Evolutionary conservation across 2,329 filamentous ascomycete genomes (phyloP), one percentile per base, ranked within the genome.

Genomic region (Biscogniauxia sp.): DNA sequence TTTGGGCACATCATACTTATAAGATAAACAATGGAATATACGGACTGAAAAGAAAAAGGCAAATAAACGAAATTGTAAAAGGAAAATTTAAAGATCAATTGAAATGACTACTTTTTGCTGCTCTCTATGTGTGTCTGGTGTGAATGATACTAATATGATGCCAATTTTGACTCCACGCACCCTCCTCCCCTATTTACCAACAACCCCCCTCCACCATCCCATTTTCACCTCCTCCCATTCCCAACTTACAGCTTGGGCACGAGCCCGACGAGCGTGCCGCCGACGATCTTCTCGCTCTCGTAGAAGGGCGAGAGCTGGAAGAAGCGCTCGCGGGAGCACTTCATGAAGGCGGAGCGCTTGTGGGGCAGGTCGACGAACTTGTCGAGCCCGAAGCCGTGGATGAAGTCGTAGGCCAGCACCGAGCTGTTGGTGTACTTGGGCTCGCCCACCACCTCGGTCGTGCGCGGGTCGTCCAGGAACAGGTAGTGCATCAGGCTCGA

Each of bases 321-420:
- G 78, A 90, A 91, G 59, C 87, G 80, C 72, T 88, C 86, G 7
- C 88, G 78, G 55, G 84, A 84, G 68, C 88, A 88, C 61, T 81
- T 79, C 71, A 90, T 82, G 62, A 90, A 82, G 1, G 86, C 88
- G 59, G 87, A 88, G 26, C 89, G 82, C 79, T 92, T 91, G 68
- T 91, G 85, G 4, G 88, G 87, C 63, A 92, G 75, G 66, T 92
- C 89, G 63, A 91, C 84, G 62, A 90, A 85, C 75, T 90, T 90
- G 67, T 90, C 86, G 45, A 92, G 79, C 6, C 86, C 85, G 68
- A 92, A 88, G 1, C 90, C 90, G 68, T 91, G 88, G 55, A 88
- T 85, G 57, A 91, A 83, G 68, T 93, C 90, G 73, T 93, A 93
- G 63, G 87, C 85, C 60, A 93, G 78, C 15, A 93, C 87, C 0